Conservation (phyloP, 495 filamentous ascomycete species). For the Chaetomium cochliodes region DNA sequence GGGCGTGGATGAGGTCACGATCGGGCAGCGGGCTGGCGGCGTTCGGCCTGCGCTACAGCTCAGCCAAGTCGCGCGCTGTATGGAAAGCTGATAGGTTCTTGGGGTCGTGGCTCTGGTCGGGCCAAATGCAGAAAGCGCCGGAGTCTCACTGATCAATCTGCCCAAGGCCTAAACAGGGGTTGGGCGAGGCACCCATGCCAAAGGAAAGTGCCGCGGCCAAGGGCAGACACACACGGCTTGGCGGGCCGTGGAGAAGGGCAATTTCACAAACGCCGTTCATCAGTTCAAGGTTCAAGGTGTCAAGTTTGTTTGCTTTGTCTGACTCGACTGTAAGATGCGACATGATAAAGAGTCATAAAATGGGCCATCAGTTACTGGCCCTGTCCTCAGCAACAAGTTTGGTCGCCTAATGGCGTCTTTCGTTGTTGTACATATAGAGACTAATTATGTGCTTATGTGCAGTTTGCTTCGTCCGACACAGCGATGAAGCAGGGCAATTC, state of each 20-base stretch:
- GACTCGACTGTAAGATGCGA: too few species aligned
- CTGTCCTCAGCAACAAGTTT: too few species aligned
- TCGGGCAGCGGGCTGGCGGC: slow-evolving; percentile 20
- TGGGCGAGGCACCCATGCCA: slow-evolving; percentile 15
- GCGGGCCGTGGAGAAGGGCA: background rate
- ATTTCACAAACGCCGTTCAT: background rate
- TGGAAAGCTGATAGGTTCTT: slow-evolving; percentile 9
- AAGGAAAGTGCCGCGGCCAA: slow-evolving; percentile 19
- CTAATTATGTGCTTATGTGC: too few species aligned
- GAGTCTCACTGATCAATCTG: slow-evolving; percentile 10
- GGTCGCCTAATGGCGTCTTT: too few species aligned
- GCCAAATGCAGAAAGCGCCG: slow-evolving; percentile 2
- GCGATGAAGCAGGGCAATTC: background rate
- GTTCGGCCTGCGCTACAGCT: slow-evolving; percentile 2
- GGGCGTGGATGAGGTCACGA: slow-evolving; percentile 13
- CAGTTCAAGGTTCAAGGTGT: too few species aligned
- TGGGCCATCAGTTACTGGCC: too few species aligned
- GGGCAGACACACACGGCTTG: slow-evolving; percentile 8
- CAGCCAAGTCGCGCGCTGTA: slow-evolving; percentile 16
- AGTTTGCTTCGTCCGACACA: too few species aligned
- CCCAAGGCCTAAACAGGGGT: slow-evolving; percentile 14
- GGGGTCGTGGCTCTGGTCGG: background rate
- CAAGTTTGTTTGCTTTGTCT: too few species aligned
- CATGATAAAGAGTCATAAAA: too few species aligned
- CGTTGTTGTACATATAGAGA: too few species aligned